phyloP scores from a whole-genome alignment of 306 rosid genomes.

The Rosa rugosa region DNA sequence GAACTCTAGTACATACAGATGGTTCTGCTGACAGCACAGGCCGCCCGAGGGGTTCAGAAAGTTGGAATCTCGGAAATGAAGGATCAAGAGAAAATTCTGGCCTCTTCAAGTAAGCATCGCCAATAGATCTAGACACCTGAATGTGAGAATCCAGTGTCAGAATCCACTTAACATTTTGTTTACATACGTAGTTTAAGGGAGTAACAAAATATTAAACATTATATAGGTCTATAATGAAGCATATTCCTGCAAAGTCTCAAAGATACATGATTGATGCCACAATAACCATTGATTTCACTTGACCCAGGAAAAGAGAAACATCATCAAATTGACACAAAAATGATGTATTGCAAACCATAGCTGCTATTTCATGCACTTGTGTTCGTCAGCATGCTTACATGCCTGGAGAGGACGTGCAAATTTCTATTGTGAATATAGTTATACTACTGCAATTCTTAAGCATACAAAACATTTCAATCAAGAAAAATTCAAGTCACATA shows the following conservation, averaged over 20 bases:
- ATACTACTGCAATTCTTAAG: neutral
- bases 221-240: neutral
- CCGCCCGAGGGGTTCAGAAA: slow-evolving; percentile 63
- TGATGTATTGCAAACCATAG: neutral
- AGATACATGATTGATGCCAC: slow-evolving; percentile 12
- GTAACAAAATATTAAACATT: neutral
- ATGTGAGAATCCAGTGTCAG: slow-evolving; percentile 14
- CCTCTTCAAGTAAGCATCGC: slow-evolving; percentile 84
- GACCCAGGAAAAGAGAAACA: neutral
- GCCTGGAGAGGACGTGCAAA: neutral
- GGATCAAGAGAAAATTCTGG: slow-evolving; percentile 84
- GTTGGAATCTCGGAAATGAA: slow-evolving; percentile 71
- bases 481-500: neutral
- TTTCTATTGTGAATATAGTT: neutral
- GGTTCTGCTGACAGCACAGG: slow-evolving; percentile 89
- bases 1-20: slow-evolving; percentile 54
- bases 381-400: neutral
- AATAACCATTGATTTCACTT: slow-evolving; percentile 1
- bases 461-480: slow-evolving; percentile 7
- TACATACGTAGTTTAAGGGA: slow-evolving; percentile 4
- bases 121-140: slow-evolving; percentile 92
- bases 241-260: neutral
- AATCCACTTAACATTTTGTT: neutral
- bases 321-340: neutral
- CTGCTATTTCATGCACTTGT: neutral